Evolutionary conservation across 495 filamentous ascomycete genomes (phyloP).

Genomic region (Talaromyces ruber): DNA sequence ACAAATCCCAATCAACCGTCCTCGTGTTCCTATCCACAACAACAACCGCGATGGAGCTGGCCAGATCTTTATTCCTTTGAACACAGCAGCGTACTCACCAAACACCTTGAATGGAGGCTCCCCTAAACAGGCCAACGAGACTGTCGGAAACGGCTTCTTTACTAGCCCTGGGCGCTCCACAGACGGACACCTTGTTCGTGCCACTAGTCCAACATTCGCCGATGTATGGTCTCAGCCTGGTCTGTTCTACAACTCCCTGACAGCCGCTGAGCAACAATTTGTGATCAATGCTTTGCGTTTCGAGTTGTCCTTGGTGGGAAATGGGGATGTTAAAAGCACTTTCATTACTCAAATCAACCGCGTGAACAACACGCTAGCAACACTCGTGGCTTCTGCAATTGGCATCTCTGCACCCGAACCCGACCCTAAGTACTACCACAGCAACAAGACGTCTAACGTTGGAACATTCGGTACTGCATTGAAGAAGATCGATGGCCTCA

Average conservation of each 20-base stretch:
- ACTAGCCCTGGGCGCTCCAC: slow-evolving; percentile 50
- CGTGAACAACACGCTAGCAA: slow-evolving; percentile 60
- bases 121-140: slow-evolving; percentile 63
- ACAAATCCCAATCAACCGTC: slow-evolving; percentile 67
- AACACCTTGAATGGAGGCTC: slow-evolving; percentile 60
- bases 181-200: slow-evolving; percentile 48
- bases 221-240: slow-evolving; percentile 73
- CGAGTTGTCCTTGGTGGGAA: slow-evolving; percentile 54
- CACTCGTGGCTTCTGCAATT: slow-evolving; percentile 54
- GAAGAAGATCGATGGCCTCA: slow-evolving; percentile 52
- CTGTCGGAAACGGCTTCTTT: slow-evolving; percentile 65
- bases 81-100: slow-evolving; percentile 49
- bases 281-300: slow-evolving; percentile 73
- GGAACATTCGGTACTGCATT: slow-evolving; percentile 52
- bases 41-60: slow-evolving; percentile 51
- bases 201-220: slow-evolving; percentile 54
- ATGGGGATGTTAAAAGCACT: slow-evolving; percentile 44
- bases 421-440: slow-evolving; percentile 59
- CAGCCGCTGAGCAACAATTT: slow-evolving; percentile 64
- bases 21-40: slow-evolving; percentile 55
- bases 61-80: slow-evolving; percentile 40
- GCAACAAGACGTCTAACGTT: slow-evolving; percentile 56
- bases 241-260: slow-evolving; percentile 70
- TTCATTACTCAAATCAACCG: slow-evolving; percentile 64
- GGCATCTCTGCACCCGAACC: slow-evolving; percentile 47